Evolutionary conservation across 805 yeast species (phyloP).

Genomic region (Cyberlindnera xylosilytica): DNA sequence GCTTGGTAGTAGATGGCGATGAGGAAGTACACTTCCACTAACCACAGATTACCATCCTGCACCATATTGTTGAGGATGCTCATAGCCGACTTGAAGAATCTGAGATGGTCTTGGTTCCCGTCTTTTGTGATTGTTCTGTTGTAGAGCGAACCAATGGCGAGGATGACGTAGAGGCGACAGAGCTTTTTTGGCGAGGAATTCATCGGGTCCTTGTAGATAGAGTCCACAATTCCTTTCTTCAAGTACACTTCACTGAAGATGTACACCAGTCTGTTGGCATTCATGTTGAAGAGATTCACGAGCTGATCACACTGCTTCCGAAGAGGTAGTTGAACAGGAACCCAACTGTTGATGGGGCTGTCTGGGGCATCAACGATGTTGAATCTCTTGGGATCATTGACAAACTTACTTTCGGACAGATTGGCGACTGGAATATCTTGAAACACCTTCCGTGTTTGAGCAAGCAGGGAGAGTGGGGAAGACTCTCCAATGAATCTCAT

Average conservation of each 20-base stretch:
- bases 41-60: constrained; percentile 38
- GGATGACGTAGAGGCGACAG: constrained; percentile 14
- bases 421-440: background rate
- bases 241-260: background rate
- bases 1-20: constrained; percentile 37
- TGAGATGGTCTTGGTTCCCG: constrained; percentile 27
- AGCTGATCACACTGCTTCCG: background rate
- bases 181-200: constrained; percentile 1
- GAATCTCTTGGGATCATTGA: constrained; percentile 3
- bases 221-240: background rate
- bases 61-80: constrained; percentile 29
- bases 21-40: constrained; percentile 37
- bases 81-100: constrained; percentile 35
- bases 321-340: constrained; percentile 1
- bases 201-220: constrained; percentile 1
- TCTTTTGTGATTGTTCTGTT: constrained; percentile 26
- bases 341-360: background rate
- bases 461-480: constrained; percentile 2
- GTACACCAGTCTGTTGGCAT: constrained; percentile 1
- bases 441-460: constrained; percentile 2
- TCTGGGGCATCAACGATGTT: constrained; percentile 5
- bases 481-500: constrained; percentile 6
- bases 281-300: background rate
- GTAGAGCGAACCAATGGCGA: constrained; percentile 40
- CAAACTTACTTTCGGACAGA: constrained; percentile 1